A percentile compares a stretch with the other conserved stretches of the same genome.
Evolutionary conservation across 2,329 filamentous ascomycete genomes (phyloP).

Genomic region (Madurella fahalii): DNA sequence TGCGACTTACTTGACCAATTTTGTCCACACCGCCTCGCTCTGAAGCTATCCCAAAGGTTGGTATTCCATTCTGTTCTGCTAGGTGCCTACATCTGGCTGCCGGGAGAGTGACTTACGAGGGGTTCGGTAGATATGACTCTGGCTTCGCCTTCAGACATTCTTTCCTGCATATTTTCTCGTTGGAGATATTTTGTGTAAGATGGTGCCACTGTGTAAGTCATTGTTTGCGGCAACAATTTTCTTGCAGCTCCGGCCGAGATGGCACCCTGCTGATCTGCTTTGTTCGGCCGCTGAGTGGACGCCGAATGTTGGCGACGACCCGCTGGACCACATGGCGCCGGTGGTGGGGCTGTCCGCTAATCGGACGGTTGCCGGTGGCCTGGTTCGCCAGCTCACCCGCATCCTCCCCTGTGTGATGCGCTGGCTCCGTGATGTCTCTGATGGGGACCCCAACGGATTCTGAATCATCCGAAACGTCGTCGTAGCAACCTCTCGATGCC

Average conservation of each 20-base stretch:
- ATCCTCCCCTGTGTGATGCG: conserved; percentile 9
- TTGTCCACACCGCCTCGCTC: conserved; percentile 56
- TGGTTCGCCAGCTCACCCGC: conserved; percentile 9
- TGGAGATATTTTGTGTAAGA: neutral
- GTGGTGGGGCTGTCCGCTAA: conserved; percentile 1
- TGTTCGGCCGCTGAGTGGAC: neutral
- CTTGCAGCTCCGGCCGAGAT: no score
- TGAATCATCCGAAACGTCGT: no score
- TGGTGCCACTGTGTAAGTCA: neutral
- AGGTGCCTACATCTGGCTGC: neutral
- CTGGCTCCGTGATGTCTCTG: neutral
- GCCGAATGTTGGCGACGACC: neutral
- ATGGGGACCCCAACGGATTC: neutral
- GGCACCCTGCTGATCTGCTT: neutral
- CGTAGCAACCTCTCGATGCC: no score
- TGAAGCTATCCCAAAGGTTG: conserved; percentile 36
- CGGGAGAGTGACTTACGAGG: conserved; percentile 21
- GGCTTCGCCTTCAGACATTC: conserved; percentile 16
- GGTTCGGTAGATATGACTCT: conserved; percentile 24
- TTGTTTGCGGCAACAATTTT: neutral
- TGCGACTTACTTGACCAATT: conserved; percentile 49
- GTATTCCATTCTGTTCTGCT: neutral
- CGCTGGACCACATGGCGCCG: conserved; percentile 4
- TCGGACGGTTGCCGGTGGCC: neutral
- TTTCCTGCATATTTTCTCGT: neutral